Conservation (phyloP, 208 protist species). For the Willaertia magna region DNA sequence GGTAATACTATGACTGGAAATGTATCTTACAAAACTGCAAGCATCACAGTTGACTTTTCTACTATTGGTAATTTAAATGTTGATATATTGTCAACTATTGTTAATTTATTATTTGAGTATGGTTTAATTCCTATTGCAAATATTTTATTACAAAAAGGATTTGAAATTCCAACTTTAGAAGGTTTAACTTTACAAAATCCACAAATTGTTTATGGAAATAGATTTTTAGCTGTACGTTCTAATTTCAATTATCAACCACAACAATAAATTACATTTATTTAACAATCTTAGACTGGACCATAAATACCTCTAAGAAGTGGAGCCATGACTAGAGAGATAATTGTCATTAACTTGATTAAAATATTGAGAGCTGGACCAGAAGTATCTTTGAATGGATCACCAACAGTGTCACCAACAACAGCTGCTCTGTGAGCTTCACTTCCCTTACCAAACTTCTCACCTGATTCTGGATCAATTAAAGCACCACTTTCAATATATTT, state of each 20-base stretch:
- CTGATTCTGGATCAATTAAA: background rate
- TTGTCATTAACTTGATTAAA: slow-evolving; percentile 85
- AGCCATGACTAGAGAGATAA: slow-evolving; percentile 81
- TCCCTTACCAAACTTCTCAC: slow-evolving; percentile 35
- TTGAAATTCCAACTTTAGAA: background rate
- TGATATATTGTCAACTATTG: background rate
- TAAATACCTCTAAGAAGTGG: slow-evolving; percentile 44
- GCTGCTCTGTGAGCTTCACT: slow-evolving; percentile 75
- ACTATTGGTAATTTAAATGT: background rate
- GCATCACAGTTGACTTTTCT: background rate
- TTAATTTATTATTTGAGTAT: background rate
- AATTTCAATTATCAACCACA: background rate
- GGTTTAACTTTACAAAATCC: background rate
- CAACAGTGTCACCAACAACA: slow-evolving; percentile 87
- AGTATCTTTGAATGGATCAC: slow-evolving; percentile 91
- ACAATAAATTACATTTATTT: too few species aligned
- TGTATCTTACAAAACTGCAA: background rate
- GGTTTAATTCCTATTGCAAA: background rate
- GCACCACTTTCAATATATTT: slow-evolving; percentile 84
- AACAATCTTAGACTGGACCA: background rate
- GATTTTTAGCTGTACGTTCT: background rate
- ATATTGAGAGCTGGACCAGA: slow-evolving; percentile 84
- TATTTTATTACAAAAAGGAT: background rate
- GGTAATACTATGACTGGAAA: background rate
- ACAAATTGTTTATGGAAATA: background rate